These are phyloP conservation scores for Yarrowia sp. DNA, from an alignment of 805 yeast species.

Conservation along the genomic window DNA sequence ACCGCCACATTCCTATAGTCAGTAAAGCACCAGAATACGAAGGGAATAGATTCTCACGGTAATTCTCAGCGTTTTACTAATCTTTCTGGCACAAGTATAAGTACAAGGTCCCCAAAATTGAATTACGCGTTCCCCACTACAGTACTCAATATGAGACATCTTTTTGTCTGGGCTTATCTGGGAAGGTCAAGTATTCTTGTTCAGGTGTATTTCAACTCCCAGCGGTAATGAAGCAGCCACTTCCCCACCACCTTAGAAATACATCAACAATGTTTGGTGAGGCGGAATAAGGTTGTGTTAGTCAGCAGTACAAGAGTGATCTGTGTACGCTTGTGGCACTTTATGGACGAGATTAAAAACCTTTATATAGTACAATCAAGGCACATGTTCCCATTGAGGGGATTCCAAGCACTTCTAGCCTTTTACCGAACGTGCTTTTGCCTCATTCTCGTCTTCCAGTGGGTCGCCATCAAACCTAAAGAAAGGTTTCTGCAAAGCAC, in stretches of 20 bases:
- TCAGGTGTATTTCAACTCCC: background rate
- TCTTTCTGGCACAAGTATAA: no score
- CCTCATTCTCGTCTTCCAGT: background rate
- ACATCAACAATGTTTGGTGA: background rate
- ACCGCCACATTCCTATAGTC: no score
- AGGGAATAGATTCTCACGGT: no score
- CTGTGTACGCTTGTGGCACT: background rate
- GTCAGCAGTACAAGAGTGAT: background rate
- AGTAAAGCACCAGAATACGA: no score
- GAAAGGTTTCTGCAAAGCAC: constrained; percentile 22
- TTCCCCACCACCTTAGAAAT: background rate
- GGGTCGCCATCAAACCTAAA: background rate
- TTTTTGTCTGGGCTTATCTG: no score
- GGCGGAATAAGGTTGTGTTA: background rate
- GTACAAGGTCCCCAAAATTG: no score
- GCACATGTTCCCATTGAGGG: no score
- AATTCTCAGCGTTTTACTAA: no score
- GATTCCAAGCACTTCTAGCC: background rate
- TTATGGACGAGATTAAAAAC: background rate
- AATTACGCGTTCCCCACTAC: no score
- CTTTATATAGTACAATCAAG: no score
- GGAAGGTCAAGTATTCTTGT: no score
- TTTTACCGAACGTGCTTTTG: background rate
- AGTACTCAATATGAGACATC: no score
- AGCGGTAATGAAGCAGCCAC: background rate